Conservation (phyloP, 2,329 filamentous ascomycete species). For the Claviceps sp. region DNA sequence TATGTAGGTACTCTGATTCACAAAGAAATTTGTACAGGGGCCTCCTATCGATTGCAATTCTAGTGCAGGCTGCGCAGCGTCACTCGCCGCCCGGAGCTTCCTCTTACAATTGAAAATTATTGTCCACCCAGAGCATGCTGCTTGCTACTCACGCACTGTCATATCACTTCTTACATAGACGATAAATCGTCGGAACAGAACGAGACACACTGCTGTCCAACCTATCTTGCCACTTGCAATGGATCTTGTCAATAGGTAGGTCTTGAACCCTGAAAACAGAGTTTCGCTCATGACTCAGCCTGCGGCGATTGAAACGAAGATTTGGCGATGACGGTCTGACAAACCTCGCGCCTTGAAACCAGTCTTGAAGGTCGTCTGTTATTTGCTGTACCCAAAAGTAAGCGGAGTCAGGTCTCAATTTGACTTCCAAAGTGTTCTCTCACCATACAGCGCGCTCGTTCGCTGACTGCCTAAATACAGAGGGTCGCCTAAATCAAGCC, state of each 20-base stretch:
- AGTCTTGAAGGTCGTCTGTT: conserved; percentile 87
- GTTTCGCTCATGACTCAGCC: neutral
- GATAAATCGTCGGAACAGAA: neutral
- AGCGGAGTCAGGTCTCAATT: conserved; percentile 23
- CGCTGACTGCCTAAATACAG: conserved; percentile 18
- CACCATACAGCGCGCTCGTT: neutral
- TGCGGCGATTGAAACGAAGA: neutral
- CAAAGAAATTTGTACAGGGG: no score
- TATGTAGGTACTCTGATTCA: no score
- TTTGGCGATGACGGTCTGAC: neutral
- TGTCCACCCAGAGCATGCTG: neutral
- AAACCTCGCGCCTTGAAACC: neutral
- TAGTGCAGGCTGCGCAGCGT: no score
- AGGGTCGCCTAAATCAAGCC: conserved; percentile 83
- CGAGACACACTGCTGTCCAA: neutral
- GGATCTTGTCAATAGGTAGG: conserved; percentile 42
- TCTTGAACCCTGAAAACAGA: conserved; percentile 6
- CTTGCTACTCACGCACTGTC: neutral
- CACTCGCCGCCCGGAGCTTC: no score
- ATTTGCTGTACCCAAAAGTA: conserved; percentile 97
- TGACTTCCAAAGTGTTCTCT: neutral
- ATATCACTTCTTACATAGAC: neutral
- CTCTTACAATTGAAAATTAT: neutral
- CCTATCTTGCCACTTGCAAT: conserved; percentile 16
- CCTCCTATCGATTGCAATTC: no score